Conservation (phyloP, 306 rosid species). For the Vigna trinervia region DNA sequence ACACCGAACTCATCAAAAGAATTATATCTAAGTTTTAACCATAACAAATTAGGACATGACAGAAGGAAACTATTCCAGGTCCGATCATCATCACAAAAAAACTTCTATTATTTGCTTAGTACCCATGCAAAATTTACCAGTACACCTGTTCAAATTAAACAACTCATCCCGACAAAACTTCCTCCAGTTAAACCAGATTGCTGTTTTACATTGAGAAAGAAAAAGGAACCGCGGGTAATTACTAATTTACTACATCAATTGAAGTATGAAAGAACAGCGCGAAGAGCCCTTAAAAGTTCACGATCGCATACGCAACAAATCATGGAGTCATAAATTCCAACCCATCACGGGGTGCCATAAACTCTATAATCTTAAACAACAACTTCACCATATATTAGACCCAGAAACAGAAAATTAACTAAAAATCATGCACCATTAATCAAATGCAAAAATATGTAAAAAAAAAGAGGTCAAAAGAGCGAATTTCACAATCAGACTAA, state of each 20-base stretch:
- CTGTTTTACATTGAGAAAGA: not conserved
- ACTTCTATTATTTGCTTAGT: not conserved
- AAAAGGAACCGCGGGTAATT: not conserved
- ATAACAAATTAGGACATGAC: not conserved
- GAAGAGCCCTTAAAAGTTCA: not conserved
- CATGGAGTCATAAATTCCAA: not conserved
- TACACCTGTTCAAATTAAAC: not conserved
- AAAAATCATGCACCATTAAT: not conserved
- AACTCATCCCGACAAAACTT: not conserved
- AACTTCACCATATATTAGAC: not conserved
- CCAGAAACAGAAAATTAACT: slow-evolving; percentile 1
- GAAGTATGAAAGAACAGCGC: not conserved
- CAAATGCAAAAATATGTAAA: slow-evolving; percentile 15
- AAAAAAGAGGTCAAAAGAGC: not conserved
- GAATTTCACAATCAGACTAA: slow-evolving; percentile 3
- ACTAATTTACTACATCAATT: not conserved
- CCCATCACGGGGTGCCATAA: not conserved
- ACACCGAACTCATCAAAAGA: not conserved
- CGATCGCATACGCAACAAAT: not conserved
- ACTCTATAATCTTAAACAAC: not conserved
- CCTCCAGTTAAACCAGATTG: not conserved
- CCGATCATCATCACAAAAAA: not conserved
- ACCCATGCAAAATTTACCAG: not conserved
- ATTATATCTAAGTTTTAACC: not conserved
- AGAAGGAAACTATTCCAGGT: not conserved